A percentile compares a stretch with the other conserved stretches of the same genome.
Conservation (phyloP, 2,329 filamentous ascomycete species). For the Phyllosticta capitalensis region DNA sequence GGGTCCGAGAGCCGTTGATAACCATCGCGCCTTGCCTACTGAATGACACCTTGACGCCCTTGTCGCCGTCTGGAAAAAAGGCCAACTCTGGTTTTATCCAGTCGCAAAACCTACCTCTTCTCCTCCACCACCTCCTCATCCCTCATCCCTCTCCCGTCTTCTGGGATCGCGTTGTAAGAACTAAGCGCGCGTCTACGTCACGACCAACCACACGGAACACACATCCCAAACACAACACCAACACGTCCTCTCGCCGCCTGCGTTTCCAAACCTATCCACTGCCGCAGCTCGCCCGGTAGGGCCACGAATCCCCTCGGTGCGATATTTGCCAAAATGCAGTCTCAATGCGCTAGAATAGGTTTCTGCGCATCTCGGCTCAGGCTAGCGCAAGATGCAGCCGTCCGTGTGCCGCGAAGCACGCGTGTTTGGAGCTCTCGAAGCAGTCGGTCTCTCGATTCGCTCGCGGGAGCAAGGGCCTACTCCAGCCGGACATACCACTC, state of each 20-base stretch:
- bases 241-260: background rate
- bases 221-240: background rate
- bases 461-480: background rate
- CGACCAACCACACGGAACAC: background rate
- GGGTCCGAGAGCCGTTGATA: background rate
- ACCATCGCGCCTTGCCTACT: background rate
- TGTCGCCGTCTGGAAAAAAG: background rate
- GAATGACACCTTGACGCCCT: background rate
- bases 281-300: background rate
- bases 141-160: background rate
- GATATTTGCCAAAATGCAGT: conserved; percentile 8
- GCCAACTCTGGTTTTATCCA: background rate
- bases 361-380: conserved; percentile 8
- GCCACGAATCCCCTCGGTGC: background rate
- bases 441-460: background rate
- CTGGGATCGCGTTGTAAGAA: background rate
- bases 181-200: background rate
- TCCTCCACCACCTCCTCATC: background rate
- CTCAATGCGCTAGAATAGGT: conserved; percentile 9
- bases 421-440: background rate
- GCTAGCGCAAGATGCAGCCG: conserved; percentile 1
- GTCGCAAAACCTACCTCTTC: background rate
- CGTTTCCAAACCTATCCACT: background rate
- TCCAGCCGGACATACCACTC: conserved; percentile 13
- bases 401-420: background rate